Evolutionary conservation across 805 yeast genomes (phyloP), one percentile per base, ranked within the genome.

Genomic region (Myxozyma mucilagina): DNA sequence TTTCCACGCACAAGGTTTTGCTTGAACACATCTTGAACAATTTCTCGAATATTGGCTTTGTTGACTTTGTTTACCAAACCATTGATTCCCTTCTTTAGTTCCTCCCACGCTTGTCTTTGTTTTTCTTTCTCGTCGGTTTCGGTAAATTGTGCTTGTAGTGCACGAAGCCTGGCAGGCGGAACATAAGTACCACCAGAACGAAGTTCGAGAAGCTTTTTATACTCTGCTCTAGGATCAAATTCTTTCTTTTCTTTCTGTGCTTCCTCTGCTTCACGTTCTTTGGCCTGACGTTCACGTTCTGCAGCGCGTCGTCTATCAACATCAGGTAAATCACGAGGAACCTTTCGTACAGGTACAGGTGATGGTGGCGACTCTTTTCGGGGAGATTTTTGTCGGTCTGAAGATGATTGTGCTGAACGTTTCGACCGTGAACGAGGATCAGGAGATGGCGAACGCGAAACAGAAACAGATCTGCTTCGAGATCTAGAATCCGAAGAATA

Each of bases 101-200:
- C 70, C 36, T 79, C 82, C 96, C 96, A 89, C 60, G 78, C 77
- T 43, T 79, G 61, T 57, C 75, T 71, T 66, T 89, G 93, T 56
- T 69, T 72, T 57, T 79, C 83, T 49, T 74, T 71, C 2, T 79
- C 69, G 9, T 71, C 70, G 29, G 71, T 67, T 20, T 70, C 67
- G 16, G 69, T 64, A 51, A 76, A 67, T 66, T 76, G 73, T 14
- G 74, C 75, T 57, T 78, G 71, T 8, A 83, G 70, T 2, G 78
- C 80, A 36, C 76, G 73, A 14, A 84, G 74, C 66, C 76, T 79
- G 0, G 82, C 83, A 0, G 85, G 85, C 3, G 87, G 86, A 1
- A 84, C 78, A 66, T 83, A 82, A 31, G 76, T 73, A 0, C 85
- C 85, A 13, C 80, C 79, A 0, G 79, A 72, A 36, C 76, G 70